Conservation (phyloP, 192 early-diverging fungal species). For the Backusella tuberculispora region DNA sequence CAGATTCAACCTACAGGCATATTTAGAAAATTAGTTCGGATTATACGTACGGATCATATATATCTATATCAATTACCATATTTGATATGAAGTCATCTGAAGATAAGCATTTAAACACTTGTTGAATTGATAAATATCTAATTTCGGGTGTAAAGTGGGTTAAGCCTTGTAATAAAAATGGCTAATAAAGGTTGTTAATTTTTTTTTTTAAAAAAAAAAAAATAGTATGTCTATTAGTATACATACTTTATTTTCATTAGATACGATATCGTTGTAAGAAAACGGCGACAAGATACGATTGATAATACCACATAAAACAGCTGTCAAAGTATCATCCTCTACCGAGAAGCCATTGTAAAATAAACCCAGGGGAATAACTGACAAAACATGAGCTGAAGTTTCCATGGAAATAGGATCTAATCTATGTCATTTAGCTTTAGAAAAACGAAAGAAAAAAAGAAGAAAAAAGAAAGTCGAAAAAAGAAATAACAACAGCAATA, state of each 20-base stretch:
- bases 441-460: neutral
- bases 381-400: slow-evolving; percentile 4
- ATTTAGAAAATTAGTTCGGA: neutral
- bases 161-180: slow-evolving; percentile 41
- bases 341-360: slow-evolving; percentile 24
- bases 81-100: slow-evolving; percentile 26
- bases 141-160: slow-evolving; percentile 41
- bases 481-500: too few species aligned
- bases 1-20: slow-evolving; percentile 32
- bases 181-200: slow-evolving; percentile 12
- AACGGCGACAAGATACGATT: slow-evolving; percentile 35
- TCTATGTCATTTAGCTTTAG: neutral
- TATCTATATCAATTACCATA: slow-evolving; percentile 34
- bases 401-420: slow-evolving; percentile 1
- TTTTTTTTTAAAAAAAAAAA: neutral
- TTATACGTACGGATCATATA: too few species aligned
- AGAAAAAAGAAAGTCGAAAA: neutral
- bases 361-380: slow-evolving; percentile 27
- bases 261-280: slow-evolving; percentile 20
- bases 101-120: slow-evolving; percentile 47
- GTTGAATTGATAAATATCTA: slow-evolving; percentile 44
- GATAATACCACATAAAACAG: slow-evolving; percentile 35
- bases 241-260: slow-evolving; percentile 29
- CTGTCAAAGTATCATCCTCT: slow-evolving; percentile 22
- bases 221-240: neutral